Conservation (phyloP, 768 basidiomycete species). For the Boletus sp. region DNA sequence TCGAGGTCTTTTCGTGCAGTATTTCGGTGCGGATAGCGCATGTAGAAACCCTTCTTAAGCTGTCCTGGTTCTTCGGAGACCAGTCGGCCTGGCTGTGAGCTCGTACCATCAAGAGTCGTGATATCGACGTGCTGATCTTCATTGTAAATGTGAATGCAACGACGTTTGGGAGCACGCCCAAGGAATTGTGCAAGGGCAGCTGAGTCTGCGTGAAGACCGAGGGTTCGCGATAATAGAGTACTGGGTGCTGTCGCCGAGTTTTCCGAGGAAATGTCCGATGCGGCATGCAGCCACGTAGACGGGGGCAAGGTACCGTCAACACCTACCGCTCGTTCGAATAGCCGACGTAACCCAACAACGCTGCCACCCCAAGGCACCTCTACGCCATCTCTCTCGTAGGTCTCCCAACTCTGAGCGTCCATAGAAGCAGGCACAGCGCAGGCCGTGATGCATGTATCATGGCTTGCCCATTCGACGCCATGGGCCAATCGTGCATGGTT, state of each 20-base stretch:
- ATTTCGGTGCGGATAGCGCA: slow-evolving; percentile 42
- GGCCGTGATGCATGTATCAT: slow-evolving; percentile 49
- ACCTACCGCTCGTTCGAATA: slow-evolving; percentile 54
- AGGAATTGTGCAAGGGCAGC: slow-evolving; percentile 52
- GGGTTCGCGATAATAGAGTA: slow-evolving; percentile 44
- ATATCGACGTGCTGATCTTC: slow-evolving; percentile 38
- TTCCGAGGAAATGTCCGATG: slow-evolving; percentile 4
- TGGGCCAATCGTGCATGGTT: slow-evolving; percentile 54
- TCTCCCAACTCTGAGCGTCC: slow-evolving; percentile 34
- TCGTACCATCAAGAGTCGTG: slow-evolving; percentile 10
- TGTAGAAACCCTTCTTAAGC: slow-evolving; percentile 31
- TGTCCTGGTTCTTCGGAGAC: background rate
- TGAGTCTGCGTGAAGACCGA: slow-evolving; percentile 51
- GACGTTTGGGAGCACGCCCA: slow-evolving; percentile 41
- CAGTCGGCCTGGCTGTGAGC: background rate
- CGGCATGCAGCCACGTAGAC: background rate
- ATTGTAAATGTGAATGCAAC: slow-evolving; percentile 38
- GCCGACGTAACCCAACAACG: slow-evolving; percentile 44
- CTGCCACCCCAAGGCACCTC: slow-evolving; percentile 33
- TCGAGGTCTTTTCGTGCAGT: slow-evolving; percentile 40
- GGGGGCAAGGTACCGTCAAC: slow-evolving; percentile 24
- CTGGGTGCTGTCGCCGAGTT: slow-evolving; percentile 21
- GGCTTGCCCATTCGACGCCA: slow-evolving; percentile 46
- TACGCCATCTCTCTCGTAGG: slow-evolving; percentile 39
- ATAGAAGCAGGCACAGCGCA: slow-evolving; percentile 39